Base-by-base conservation (phyloP, 768 basidiomycete genomes). In the Mycena rebaudengoi region DNA sequence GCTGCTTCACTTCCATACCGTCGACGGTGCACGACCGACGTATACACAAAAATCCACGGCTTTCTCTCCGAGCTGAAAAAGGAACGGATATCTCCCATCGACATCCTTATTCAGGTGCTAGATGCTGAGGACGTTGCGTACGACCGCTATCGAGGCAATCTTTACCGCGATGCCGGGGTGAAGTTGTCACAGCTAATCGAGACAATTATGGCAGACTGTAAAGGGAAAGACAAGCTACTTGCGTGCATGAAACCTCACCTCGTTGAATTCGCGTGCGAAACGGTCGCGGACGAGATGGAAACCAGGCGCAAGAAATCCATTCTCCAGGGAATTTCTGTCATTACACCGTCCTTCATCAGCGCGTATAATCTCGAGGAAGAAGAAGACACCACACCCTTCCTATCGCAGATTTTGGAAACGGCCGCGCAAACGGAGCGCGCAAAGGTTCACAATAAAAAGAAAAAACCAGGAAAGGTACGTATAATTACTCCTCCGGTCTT, bases 261-360 rank as follows among this genome's bases (percentile, higher is more conserved):
- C 13, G 21, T 21, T 23, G 50, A 45, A 4, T 29, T 61, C 28
- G 49, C 51, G 2, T 44, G 50, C 28, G 32, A 53, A 1, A 52
- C 18, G 1, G 43, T 61, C 4, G 56, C 56, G 12, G 44, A 46
- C 6, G 5, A 58, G 45, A 58, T 58, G 56, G 26, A 58, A 6
- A 4, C 12, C 2, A 35, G n/a, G 35, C 33, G 8, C 20, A 5
- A 40, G n/a, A 11, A 7, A 16, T 29, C 29, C 13, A 32, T 41
- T 3, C 14, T 60, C 8, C 8, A 23, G 5, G 41, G 49, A 2
- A 30, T 52, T 13, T 2, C 26, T 2, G 55, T 14, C 5, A 32
- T 58, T 11, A 49, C 32, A 13, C 55, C 55, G 1, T 28, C 39
- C 1, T 60, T 60, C 58, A 60, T 60, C 32, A 37, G 37, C 4